phyloP scores from a whole-genome alignment of 1,139 yeast species.

The Geotrichum australiense region DNA sequence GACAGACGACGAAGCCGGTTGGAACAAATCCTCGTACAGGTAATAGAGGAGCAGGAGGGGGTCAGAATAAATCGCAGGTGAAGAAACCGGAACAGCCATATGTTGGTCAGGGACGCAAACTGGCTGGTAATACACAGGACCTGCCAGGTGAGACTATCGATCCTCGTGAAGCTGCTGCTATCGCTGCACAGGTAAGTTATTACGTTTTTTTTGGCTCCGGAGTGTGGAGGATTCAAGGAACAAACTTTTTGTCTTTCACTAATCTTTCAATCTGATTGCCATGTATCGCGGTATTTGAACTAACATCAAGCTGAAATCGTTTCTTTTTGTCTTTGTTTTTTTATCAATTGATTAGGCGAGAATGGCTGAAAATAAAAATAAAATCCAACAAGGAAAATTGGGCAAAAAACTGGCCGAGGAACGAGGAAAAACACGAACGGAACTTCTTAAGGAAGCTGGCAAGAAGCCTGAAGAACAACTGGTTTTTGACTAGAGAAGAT shows the following conservation, averaged over 20 bases:
- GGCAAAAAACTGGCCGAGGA: constrained; percentile 17
- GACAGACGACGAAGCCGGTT: constrained; percentile 2
- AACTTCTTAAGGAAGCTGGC: constrained; percentile 12
- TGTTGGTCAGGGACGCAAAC: constrained; percentile 11
- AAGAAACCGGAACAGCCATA: constrained; percentile 5
- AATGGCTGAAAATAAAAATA: constrained; percentile 7
- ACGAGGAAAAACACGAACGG: constrained; percentile 9
- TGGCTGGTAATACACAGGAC: not conserved
- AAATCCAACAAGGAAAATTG: constrained; percentile 11
- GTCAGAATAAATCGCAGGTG: not conserved
- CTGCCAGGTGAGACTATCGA: constrained; percentile 4
- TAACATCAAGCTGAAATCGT: not conserved
- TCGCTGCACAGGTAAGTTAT: constrained; percentile 18
- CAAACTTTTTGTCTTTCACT: not conserved
- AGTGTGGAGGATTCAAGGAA: no score
- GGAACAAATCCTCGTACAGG: not conserved
- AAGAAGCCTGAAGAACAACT: constrained; percentile 7
- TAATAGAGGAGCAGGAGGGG: not conserved
- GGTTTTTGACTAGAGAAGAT: constrained; percentile 16
- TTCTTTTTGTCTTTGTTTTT: not conserved
- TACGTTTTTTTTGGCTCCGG: not conserved
- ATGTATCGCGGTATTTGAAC: not conserved
- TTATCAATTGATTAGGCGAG: constrained; percentile 11
- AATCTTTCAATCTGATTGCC: not conserved
- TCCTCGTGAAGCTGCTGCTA: constrained; percentile 18